Evolutionary conservation across 2,329 filamentous ascomycete genomes (phyloP).

Genomic region (Leptodontidium sp.): DNA sequence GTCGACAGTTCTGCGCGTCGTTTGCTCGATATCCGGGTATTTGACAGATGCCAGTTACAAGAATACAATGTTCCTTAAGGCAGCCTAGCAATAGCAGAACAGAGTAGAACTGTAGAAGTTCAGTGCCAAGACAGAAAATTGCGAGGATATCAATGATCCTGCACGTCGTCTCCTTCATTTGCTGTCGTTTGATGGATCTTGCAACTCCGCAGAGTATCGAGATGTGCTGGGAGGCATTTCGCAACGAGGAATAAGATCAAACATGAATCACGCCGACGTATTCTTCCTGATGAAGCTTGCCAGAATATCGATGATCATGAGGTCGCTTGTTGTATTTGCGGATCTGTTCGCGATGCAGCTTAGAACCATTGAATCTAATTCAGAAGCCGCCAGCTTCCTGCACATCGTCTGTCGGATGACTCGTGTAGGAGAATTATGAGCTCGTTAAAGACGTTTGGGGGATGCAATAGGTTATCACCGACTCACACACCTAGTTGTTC

Average conservation of each 20-base stretch:
- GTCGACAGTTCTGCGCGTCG: neutral
- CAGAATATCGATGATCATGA: neutral
- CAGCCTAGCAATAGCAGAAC: neutral
- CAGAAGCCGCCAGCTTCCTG: neutral
- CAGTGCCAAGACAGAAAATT: neutral
- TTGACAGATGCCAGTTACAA: neutral
- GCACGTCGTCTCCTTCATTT: conserved; percentile 8
- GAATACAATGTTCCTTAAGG: too few relatives aligned
- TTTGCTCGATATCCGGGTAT: neutral
- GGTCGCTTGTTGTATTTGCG: neutral
- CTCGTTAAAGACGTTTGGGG: neutral
- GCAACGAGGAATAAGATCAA: neutral
- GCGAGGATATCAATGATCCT: neutral
- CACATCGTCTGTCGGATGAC: conserved; percentile 8
- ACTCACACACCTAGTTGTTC: neutral
- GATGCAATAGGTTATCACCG: neutral
- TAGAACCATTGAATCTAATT: neutral
- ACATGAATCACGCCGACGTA: neutral
- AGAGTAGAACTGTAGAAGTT: neutral
- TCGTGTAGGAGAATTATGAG: neutral
- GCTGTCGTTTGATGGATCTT: neutral
- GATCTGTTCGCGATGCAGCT: neutral
- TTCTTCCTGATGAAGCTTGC: conserved; percentile 3
- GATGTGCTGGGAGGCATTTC: neutral
- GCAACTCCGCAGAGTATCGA: neutral